Base-by-base conservation (phyloP, 805 yeast species). In the Ogataea chonburiensis region DNA sequence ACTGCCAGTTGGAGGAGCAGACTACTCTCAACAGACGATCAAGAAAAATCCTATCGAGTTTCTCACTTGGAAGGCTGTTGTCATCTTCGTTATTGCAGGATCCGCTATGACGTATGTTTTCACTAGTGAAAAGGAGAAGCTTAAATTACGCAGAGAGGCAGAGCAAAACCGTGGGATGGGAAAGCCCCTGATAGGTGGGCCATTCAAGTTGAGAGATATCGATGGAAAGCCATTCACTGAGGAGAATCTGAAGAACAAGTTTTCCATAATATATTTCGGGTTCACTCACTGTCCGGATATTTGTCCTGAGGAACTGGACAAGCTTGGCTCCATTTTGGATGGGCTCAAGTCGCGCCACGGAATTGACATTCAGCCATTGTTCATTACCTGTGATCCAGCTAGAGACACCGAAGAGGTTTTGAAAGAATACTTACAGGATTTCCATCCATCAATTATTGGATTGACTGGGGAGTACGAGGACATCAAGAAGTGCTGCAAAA, bases 251-350 rank as follows among this genome's bases (percentile, higher is more conserved):
- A 63, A 74, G 44, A 93, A 89, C 21, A 81, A 77, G 58, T 93
- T 88, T 62, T 77, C 91, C 8, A 67, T 93, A 29, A 61, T 91
- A n/a, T 93, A 93, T 60, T 93, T 93, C 64, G 98, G 98, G 0
- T 93, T 93, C 67, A 85, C 96, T 4, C 89, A 89, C 64, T 93
- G 98, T 65, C 98, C 98, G 5, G 98, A 93, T 63, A 89, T 93
- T 36, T 93, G 98, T 63, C 98, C 98, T 8, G 98, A 93, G 61
- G 98, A 93, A 60, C 73, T 93, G 42, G 98, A 93, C 60, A 86
- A 91, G 56, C 71, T 93, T 56, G 91, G 96, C 4, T 71, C 78
- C 19, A 79, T 83, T 66, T 67, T 75, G 53, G 76, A 73, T 46
- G 72, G 69, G 23, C 69, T 91, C 55, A 78, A 82, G 55, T 57